phyloP scores from a whole-genome alignment of 2,329 filamentous ascomycete genomes.

The Sclerotinia borealis region DNA sequence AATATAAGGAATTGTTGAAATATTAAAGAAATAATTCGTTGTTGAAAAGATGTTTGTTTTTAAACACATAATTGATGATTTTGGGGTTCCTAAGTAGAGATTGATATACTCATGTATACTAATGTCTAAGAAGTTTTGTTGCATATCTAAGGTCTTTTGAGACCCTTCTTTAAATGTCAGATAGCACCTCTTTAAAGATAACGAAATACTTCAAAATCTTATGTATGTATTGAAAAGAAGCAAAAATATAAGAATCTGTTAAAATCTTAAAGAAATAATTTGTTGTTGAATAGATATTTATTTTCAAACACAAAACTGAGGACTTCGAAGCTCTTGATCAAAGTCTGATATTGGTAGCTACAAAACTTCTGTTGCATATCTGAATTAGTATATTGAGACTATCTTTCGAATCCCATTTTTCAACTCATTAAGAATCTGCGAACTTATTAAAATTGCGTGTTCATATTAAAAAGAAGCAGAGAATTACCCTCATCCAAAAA shows the following conservation, averaged over 20 bases:
- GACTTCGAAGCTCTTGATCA: neutral
- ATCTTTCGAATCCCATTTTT: neutral
- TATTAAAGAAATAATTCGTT: too few species aligned
- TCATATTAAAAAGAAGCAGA: neutral
- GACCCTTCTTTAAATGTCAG: neutral
- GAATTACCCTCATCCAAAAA: neutral
- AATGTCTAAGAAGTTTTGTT: too few species aligned
- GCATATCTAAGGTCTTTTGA: neutral
- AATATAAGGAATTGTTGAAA: too few species aligned
- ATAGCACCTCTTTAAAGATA: neutral
- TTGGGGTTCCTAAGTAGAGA: too few species aligned
- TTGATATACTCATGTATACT: too few species aligned
- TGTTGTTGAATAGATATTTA: neutral
- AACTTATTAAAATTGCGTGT: neutral
- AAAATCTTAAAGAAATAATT: accelerated
- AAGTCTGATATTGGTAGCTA: neutral
- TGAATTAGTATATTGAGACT: neutral
- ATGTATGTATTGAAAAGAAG: neutral
- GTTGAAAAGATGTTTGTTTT: too few species aligned
- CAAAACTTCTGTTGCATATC: neutral
- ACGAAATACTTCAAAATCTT: neutral
- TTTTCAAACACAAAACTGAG: neutral
- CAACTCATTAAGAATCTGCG: neutral
- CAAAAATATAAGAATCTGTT: neutral
- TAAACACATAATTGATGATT: too few species aligned